Evolutionary conservation across 208 protist species (phyloP), one percentile per base, ranked within the genome.

Genomic region (Trypanosoma platydactyli): DNA sequence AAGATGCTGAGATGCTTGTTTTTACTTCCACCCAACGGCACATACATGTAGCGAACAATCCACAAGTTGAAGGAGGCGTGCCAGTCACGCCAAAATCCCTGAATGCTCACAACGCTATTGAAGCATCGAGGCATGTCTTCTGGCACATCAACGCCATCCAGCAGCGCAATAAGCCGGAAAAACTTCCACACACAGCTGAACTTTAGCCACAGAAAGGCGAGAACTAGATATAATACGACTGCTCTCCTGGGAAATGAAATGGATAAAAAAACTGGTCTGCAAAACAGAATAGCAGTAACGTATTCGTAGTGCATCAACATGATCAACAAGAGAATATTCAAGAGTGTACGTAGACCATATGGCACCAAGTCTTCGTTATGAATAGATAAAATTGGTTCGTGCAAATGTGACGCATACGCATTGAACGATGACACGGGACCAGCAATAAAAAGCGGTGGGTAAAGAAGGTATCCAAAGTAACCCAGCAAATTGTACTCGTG

Each of bases 31-130:
- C 92, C 79, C 27, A 94, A 57, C 46, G 87, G 81, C 12, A 92
- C 70, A 56, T 94, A 96, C 64, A 91, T 67, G 51, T 87, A 98
- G 29, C 93, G 88, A 44, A 97, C 79, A 45, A 97, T 87, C 89
- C 93, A 98, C 54, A 94, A 70, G 64, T 98, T 97, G 71, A 98
- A 94, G 7, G 78, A 83, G n/a, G 81, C 78, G 71, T 98, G 93
- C 94, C 92, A 97, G 64, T 87, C 80, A 30, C 91, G 67, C 94
- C 95, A 98, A 73, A 98, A 98, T 29, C 74, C 77, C 15, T 73
- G 76, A 27, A 98, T 92, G 38, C 76, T 84, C 33, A 83, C 68
- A 20, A 76, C 86, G 55, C 87, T 88, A 38, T 59, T 79, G 40
- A 92, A 74, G 65, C 87, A 94, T 16, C 86, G 68, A 1, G 54